Evolutionary conservation across 2,329 filamentous ascomycete species (phyloP).

Genomic region (Diaporthe citri): DNA sequence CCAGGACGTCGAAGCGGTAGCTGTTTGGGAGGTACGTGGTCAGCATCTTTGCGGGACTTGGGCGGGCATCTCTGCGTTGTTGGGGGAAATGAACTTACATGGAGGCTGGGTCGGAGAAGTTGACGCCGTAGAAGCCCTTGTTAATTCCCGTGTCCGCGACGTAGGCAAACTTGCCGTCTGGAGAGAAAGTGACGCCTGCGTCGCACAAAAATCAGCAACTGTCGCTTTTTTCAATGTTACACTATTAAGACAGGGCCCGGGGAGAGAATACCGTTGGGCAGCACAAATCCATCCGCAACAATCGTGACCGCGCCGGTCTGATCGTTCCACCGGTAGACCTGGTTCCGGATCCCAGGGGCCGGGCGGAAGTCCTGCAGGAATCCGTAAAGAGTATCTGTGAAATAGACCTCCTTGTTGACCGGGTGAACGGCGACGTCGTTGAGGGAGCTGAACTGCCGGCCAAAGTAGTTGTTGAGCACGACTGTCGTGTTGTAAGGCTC

Average conservation of each 20-base stretch:
- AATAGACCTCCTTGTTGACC: constrained; percentile 70
- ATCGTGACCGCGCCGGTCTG: constrained; percentile 63
- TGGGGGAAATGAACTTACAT: constrained; percentile 55
- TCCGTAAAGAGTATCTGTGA: constrained; percentile 73
- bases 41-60: not conserved
- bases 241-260: too few relatives aligned
- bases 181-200: constrained; percentile 64
- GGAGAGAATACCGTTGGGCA: constrained; percentile 61
- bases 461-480: constrained; percentile 70
- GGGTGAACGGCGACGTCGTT: constrained; percentile 70
- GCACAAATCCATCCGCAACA: constrained; percentile 68
- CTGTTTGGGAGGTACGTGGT: constrained; percentile 42
- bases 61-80: not conserved
- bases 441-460: constrained; percentile 70
- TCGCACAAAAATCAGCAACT: not conserved
- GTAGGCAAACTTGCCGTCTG: constrained; percentile 62
- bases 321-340: constrained; percentile 70
- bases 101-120: constrained; percentile 56
- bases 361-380: constrained; percentile 70
- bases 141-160: constrained; percentile 67
- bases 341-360: constrained; percentile 64
- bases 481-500: constrained; percentile 65
- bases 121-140: constrained; percentile 57
- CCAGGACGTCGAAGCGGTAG: constrained; percentile 56
- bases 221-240: not conserved